These are phyloP conservation scores for Fusarium torulosum DNA, from an alignment of 2,329 filamentous ascomycete species.

Conservation along the genomic window DNA sequence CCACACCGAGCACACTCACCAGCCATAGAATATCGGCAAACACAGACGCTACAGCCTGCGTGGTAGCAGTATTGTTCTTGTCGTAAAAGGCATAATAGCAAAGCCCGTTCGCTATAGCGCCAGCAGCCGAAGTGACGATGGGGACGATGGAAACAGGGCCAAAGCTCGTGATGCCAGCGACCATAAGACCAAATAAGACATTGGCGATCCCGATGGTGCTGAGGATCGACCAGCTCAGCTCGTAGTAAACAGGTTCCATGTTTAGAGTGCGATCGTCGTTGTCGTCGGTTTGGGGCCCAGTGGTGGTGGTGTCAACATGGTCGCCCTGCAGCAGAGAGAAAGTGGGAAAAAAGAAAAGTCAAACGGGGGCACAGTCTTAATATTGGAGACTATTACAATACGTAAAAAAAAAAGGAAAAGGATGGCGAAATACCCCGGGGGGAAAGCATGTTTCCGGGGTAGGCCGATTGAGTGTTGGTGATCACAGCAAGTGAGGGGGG, in stretches of 20 bases:
- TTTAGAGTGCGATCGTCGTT: slow-evolving; percentile 14
- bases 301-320: slow-evolving; percentile 6
- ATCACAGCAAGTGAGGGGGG: slow-evolving; percentile 18
- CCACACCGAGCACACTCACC: slow-evolving; percentile 42
- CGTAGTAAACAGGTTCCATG: slow-evolving; percentile 52
- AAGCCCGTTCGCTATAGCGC: slow-evolving; percentile 58
- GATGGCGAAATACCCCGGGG: slow-evolving; percentile 21
- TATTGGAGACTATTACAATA: neutral
- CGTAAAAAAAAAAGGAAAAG: neutral
- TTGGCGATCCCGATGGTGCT: slow-evolving; percentile 59
- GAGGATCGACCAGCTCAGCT: slow-evolving; percentile 60
- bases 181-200: slow-evolving; percentile 55
- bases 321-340: slow-evolving; percentile 6
- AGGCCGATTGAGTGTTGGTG: slow-evolving; percentile 27
- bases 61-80: slow-evolving; percentile 29
- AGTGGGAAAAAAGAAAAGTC: neutral
- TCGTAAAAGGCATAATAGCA: slow-evolving; percentile 59
- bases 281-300: neutral
- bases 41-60: slow-evolving; percentile 52
- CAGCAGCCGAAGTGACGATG: slow-evolving; percentile 54
- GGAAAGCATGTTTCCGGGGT: slow-evolving; percentile 24
- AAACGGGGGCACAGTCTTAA: slow-evolving; percentile 17
- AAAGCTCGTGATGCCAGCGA: slow-evolving; percentile 57
- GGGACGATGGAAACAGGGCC: slow-evolving; percentile 57
- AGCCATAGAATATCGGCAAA: slow-evolving; percentile 59